phyloP scores from a whole-genome alignment of 768 basidiomycete species.

The Suillus bovinus region DNA sequence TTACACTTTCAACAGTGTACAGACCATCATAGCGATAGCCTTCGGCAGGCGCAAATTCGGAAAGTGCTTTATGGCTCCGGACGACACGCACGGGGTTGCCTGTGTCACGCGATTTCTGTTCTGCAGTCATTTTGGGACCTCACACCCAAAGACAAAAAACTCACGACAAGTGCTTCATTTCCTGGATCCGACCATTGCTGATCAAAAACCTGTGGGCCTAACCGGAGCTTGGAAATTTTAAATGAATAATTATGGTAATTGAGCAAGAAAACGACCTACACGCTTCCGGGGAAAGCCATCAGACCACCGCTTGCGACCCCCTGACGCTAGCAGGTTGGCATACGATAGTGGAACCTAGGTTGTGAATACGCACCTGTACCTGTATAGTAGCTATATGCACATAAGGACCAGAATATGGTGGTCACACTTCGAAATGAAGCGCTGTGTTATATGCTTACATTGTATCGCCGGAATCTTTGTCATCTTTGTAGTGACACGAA shows the following conservation, averaged over 20 bases:
- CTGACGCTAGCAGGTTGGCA: slow-evolving; percentile 1
- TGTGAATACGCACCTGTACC: slow-evolving; percentile 16
- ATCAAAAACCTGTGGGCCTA: slow-evolving; percentile 24
- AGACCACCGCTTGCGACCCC: slow-evolving; percentile 19
- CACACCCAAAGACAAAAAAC: background rate
- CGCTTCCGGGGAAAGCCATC: slow-evolving; percentile 18
- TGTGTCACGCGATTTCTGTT: slow-evolving; percentile 23
- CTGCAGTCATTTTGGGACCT: background rate
- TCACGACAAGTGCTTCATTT: slow-evolving; percentile 24
- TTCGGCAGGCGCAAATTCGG: slow-evolving; percentile 26
- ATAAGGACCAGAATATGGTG: background rate
- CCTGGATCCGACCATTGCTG: slow-evolving; percentile 20
- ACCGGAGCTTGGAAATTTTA: slow-evolving; percentile 10
- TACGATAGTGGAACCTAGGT: background rate
- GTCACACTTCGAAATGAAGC: background rate
- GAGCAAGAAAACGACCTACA: slow-evolving; percentile 16
- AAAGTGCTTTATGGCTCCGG: slow-evolving; percentile 20
- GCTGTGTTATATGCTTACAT: slow-evolving; percentile 19
- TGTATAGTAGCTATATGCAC: slow-evolving; percentile 26
- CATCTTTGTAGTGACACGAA: slow-evolving; percentile 23
- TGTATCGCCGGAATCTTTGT: slow-evolving; percentile 27
- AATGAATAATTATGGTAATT: background rate
- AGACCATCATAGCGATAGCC: slow-evolving; percentile 34
- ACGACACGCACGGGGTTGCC: slow-evolving; percentile 27
- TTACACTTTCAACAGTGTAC: slow-evolving; percentile 26